Percentiles rank a stretch among this genome's conserved stretches.
Conservation (phyloP, 257 asterid species). For the Nyctanthes arbortristis region DNA sequence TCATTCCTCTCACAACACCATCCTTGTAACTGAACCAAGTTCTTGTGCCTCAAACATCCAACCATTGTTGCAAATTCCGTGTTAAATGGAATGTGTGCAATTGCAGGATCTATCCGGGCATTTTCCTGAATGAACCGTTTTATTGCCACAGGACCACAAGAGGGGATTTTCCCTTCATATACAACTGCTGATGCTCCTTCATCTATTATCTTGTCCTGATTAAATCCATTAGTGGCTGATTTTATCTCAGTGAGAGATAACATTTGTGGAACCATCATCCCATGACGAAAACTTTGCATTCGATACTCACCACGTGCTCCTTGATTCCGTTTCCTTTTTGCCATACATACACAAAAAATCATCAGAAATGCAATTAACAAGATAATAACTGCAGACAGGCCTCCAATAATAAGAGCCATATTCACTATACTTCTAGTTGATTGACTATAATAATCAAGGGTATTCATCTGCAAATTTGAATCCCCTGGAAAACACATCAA, state of each 20-base stretch:
- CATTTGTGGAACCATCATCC: conserved; percentile 54
- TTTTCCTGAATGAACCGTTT: conserved; percentile 60
- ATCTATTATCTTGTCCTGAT: conserved; percentile 55
- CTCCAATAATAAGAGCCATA: conserved; percentile 25
- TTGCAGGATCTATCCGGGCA: conserved; percentile 25
- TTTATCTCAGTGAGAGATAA: conserved; percentile 60
- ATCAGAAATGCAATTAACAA: conserved; percentile 26
- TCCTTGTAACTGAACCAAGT: conserved; percentile 70
- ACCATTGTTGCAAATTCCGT: conserved; percentile 75
- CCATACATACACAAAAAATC: conserved; percentile 10
- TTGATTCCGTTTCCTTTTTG: conserved; percentile 24
- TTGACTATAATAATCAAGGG: conserved; percentile 15
- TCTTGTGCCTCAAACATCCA: conserved; percentile 79
- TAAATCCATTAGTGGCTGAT: conserved; percentile 81
- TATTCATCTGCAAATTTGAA: conserved; percentile 8
- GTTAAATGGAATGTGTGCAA: conserved; percentile 46
- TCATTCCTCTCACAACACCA: conserved; percentile 90
- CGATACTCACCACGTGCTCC: conserved; percentile 22
- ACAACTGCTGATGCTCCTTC: conserved; percentile 86
- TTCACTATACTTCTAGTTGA: conserved; percentile 20
- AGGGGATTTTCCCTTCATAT: conserved; percentile 64
- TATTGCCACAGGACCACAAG: conserved; percentile 64
- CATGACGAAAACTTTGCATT: conserved; percentile 35
- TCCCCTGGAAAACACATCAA: conserved; percentile 50
- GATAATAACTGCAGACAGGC: conserved; percentile 26